Evolutionary conservation across 805 yeast species (phyloP).

Genomic region (Starmerella floris): DNA sequence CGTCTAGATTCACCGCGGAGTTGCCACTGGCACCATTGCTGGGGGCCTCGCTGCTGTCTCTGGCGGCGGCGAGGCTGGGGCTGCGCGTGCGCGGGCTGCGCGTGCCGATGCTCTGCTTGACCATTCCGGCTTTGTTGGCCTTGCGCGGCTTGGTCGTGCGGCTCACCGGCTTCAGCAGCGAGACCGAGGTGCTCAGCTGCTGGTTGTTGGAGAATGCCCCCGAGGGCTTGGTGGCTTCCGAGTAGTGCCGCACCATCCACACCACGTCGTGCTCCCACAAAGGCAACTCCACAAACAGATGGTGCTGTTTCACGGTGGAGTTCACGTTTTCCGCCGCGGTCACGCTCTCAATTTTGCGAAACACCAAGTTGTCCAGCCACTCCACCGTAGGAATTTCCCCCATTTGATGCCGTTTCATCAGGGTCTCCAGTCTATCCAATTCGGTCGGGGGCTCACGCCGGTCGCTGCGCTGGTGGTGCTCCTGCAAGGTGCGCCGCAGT

Average conservation of each 20-base stretch:
- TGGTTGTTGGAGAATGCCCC: slow-evolving; percentile 20
- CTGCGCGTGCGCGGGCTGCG: not conserved
- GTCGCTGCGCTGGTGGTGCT: not conserved
- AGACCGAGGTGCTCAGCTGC: slow-evolving; percentile 21
- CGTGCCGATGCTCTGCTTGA: too few species aligned
- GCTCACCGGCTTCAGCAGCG: slow-evolving; percentile 14
- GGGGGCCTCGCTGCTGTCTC: not conserved
- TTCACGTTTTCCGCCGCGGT: slow-evolving; percentile 9
- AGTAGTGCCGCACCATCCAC: slow-evolving; percentile 37
- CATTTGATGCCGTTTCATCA: slow-evolving; percentile 48
- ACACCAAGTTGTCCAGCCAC: slow-evolving; percentile 65
- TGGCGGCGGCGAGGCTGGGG: not conserved
- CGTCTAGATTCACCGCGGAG: not conserved
- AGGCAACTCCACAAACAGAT: slow-evolving; percentile 42
- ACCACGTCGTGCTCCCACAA: slow-evolving; percentile 63
- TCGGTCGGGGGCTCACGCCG: slow-evolving; percentile 15
- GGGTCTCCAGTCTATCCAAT: slow-evolving; percentile 39
- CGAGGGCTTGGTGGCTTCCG: slow-evolving; percentile 18
- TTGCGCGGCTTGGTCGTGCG: not conserved
- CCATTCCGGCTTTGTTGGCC: not conserved
- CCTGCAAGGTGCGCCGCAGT: not conserved
- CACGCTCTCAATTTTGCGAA: slow-evolving; percentile 39
- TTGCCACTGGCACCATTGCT: not conserved
- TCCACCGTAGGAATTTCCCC: slow-evolving; percentile 48
- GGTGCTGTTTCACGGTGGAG: slow-evolving; percentile 22